These are phyloP conservation scores for Leucosporidium scottii DNA, from an alignment of 768 basidiomycete species.

Conservation along the genomic window DNA sequence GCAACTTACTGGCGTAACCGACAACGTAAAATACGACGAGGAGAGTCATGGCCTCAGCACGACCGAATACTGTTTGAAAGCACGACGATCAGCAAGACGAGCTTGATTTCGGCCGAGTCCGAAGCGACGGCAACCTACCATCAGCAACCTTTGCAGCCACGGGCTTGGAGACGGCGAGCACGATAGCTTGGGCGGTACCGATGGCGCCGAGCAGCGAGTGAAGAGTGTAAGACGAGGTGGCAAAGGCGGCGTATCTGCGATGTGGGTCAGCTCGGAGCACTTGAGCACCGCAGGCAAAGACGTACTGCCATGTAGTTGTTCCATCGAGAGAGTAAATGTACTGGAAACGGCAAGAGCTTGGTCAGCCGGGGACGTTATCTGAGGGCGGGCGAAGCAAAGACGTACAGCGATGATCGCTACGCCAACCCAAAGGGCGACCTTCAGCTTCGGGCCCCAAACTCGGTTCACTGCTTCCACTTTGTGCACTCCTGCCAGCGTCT, in stretches of 20 bases:
- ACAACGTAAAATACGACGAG: slow-evolving; percentile 58
- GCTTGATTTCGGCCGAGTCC: too few species aligned
- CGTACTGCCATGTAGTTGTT: slow-evolving; percentile 61
- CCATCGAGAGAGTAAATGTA: slow-evolving; percentile 72
- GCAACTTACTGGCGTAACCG: slow-evolving; percentile 48
- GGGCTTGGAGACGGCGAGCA: slow-evolving; percentile 52
- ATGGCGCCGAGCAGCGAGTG: slow-evolving; percentile 57
- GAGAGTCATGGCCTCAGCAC: slow-evolving; percentile 56
- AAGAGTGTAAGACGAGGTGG: slow-evolving; percentile 51
- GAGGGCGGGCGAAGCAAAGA: slow-evolving; percentile 54
- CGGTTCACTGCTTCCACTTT: slow-evolving; percentile 29
- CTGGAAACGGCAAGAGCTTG: too few species aligned
- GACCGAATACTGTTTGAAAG: slow-evolving; percentile 48
- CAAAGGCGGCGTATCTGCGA: slow-evolving; percentile 51
- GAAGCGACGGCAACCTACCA: slow-evolving; percentile 3
- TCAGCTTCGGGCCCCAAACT: slow-evolving; percentile 26
- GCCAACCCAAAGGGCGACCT: slow-evolving; percentile 37
- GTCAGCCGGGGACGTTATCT: too few species aligned
- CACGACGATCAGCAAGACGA: too few species aligned
- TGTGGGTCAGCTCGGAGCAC: not conserved
- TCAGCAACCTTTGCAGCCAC: slow-evolving; percentile 68
- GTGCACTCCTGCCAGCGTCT: slow-evolving; percentile 12
- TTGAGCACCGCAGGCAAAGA: too few species aligned
- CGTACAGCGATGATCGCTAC: slow-evolving; percentile 48
- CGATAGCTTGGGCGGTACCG: slow-evolving; percentile 39